Base-by-base conservation (phyloP, 2,329 filamentous ascomycete genomes). In the Thelonectria discophora region DNA sequence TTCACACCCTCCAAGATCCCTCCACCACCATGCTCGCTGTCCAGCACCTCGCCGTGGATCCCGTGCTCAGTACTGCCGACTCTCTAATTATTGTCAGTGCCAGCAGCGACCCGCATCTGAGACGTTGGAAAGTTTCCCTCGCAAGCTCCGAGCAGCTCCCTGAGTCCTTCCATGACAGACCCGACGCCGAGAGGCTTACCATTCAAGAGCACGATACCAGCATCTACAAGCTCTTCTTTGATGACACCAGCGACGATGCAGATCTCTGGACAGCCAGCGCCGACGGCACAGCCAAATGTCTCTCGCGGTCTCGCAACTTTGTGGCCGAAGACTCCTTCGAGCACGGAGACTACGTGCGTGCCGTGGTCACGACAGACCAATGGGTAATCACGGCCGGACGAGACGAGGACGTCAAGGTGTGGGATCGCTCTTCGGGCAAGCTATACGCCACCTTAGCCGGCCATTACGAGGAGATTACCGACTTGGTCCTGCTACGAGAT, bases 241-340 rank as follows among this genome's bases (percentile, higher is more conserved):
- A 93, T 65, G 73, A 76, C 15, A 79, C 81, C 6, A 79, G 78
- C 34, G 86, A 88, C 7, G 84, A 86, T 12, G 88, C 85, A 32
- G 92, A 97, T 69, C 79, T 97, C 13, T 98, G 93, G 93, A 97
- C 94, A 8, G 91, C 94, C 6, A 97, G 93, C 62, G 93, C 93
- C 5, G 95, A 99, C 75, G 95, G 93, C 69, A 93, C 90, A 0
- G 88, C 88, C 2, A 95, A 94, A 75, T 94, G 92, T 69, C 83
- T 97, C 9, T 84, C 89, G 1, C 84, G 93, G 54, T 80, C 83
- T 21, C 86, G 85, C 47, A 83, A 82, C 17, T 97, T 93, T 83
- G 85, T 84, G 47, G 78, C 86, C 3, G 92, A 94, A 61, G 90
- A 94, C 56, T 84, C 80, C 1, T 86, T 97, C 62, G 78, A 83